Base-by-base conservation (phyloP, 441 rosid genomes). In the Codiaeum variegatum region DNA sequence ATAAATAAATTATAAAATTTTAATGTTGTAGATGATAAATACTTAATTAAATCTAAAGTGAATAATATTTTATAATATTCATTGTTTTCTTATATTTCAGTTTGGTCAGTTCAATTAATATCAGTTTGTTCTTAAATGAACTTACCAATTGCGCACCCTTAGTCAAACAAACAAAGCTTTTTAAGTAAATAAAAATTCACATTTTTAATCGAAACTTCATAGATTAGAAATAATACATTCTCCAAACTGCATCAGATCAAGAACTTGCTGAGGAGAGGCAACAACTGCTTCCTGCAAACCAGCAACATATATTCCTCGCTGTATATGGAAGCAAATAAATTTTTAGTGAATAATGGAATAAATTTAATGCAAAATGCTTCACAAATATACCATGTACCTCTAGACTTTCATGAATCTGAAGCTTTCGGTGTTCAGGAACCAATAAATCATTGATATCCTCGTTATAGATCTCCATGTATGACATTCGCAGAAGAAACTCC, bases 261-360 rank as follows among this genome's bases (percentile, higher is more conserved):
- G 93, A 51, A 94, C 94, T 88, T 94, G 99, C 61, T 88, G 89
- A 62, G 98, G 91, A 69, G 94, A 87, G 60, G 92, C 92, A 51
- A 94, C 98, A 76, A 94, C 92, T 82, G 92, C 99, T 86, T 94
- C 99, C 65, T 90, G 83, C 77, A 94, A 70, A 56, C 99, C 99
- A 79, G 99, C 99, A 75, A 94, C 99, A 81, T 86, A 88, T 52
- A 94, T 92, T 31, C 99, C 98, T 67, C 97, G 83, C 99, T 92
- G 71, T 66, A 81, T 59, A 69, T 72, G 73, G 34, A 74, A 59
- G 36, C 73, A 75, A 79, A 67, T 31, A 67, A 26, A 62, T 8
- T 18, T 10, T 51, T 56, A 56, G 40, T 6, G 8, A 62, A 67
- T n/a, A 26, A 29, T 12, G 13, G 12, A 79, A 61, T 28, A 66